Evolutionary conservation across 768 basidiomycete genomes (phyloP).

Genomic region (Lentinus brumalis): DNA sequence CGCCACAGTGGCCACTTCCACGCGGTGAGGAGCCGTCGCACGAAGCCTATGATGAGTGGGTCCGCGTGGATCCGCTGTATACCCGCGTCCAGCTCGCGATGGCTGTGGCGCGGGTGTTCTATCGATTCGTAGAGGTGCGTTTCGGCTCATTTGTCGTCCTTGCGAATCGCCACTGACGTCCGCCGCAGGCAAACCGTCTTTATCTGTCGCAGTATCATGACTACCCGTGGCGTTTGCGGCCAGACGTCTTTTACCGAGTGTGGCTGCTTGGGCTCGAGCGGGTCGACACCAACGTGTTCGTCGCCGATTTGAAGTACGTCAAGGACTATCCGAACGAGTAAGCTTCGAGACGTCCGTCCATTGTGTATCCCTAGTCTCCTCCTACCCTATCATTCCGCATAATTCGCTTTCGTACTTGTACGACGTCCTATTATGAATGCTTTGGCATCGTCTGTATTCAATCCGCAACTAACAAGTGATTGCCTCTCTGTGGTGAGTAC

Average conservation of each 20-base stretch:
- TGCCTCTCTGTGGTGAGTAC: too few relatives aligned
- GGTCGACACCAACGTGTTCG: conserved; percentile 11
- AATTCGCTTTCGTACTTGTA: not conserved
- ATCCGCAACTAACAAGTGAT: too few relatives aligned
- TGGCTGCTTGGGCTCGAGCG: conserved; percentile 15
- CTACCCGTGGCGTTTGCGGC: conserved; percentile 10
- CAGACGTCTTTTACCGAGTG: conserved; percentile 9
- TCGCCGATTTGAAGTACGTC: conserved; percentile 10
- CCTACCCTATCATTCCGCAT: not conserved
- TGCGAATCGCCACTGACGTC: not conserved
- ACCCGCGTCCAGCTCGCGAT: conserved; percentile 9
- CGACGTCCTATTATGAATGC: not conserved
- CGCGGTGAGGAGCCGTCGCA: not conserved
- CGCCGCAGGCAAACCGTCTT: not conserved
- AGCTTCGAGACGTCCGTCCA: not conserved
- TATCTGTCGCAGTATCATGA: not conserved
- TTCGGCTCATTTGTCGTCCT: too few relatives aligned
- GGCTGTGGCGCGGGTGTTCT: conserved; percentile 8
- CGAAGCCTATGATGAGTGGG: conserved; percentile 11
- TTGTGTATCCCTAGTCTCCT: not conserved
- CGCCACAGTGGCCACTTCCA: conserved; percentile 13
- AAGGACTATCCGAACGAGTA: conserved; percentile 11
- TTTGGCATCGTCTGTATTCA: too few relatives aligned
- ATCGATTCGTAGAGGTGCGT: conserved; percentile 13
- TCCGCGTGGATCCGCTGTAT: not conserved